Evolutionary conservation across 202 grass and related monocot species (phyloP), one percentile per base, ranked within the genome.

Genomic region (Alloteropsis angusta): DNA sequence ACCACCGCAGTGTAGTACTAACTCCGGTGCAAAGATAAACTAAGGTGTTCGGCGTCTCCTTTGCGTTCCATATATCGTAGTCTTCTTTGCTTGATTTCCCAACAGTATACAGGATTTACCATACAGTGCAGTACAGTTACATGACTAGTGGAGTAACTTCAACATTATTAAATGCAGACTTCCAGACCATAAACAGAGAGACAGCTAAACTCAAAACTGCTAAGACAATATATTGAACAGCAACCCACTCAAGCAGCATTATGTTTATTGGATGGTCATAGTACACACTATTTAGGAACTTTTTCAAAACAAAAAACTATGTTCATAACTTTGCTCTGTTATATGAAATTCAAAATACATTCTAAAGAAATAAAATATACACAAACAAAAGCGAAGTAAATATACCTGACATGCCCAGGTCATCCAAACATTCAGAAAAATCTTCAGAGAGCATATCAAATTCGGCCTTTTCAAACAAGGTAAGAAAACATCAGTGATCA

Each of bases 381-480:
- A 39, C 11, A 12, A 22, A 74, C 52, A 43, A 30, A 41, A 14
- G 43, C 65, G 16, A 65, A 68, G 64, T 76, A 87, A 86, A 71
- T 74, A 80, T 90, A 97, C 93, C 93, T 91, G 81, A 38, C 71
- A 81, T 58, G 47, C 78, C 79, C 66, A 97, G 74, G 70, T 87
- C 86, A 85, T 88, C 75, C 34, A 90, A 85, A 60, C 89, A 93
- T 74, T 90, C 94, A 72, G 87, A 94, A 85, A 90, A 97, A 77
- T 94, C 91, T 80, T 97, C 94, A 16, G 94, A 94, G 22, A 94
- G 87, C 85, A 80, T 85, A 75, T 92, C 91, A 86, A 97, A 97
- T 86, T 92, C 89, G 87, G 59, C 80, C 94, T 97, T 90, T 72
- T 63, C 55, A 85, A 18, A 73, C 22, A 65, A 77, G 17, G 22